Percentiles rank a stretch among this genome's conserved stretches.
phyloP scores from a whole-genome alignment of 176 grass and related monocot genomes.

The Oryza rufipogon region DNA sequence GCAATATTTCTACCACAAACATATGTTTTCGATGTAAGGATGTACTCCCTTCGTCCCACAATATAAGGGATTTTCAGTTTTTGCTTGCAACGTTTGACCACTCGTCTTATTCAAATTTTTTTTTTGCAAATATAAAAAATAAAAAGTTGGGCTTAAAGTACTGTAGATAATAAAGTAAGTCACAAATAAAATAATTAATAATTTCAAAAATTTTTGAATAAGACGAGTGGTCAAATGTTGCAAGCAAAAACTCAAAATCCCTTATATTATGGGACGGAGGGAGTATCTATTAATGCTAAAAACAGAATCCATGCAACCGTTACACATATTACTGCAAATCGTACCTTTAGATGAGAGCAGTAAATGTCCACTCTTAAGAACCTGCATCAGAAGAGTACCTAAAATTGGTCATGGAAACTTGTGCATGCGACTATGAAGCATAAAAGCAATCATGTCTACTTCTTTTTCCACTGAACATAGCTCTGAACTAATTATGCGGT shows the following conservation, averaged over 20 bases:
- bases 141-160: too few relatives aligned
- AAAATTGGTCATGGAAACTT: background rate
- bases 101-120: too few relatives aligned
- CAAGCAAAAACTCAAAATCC: too few relatives aligned
- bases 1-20: slow-evolving; percentile 13
- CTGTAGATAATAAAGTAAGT: too few relatives aligned
- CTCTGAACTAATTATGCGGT: slow-evolving; percentile 14
- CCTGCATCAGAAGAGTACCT: slow-evolving; percentile 54
- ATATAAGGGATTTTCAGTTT: too few relatives aligned
- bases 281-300: slow-evolving; percentile 32
- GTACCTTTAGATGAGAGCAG: slow-evolving; percentile 95
- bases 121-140: too few relatives aligned
- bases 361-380: slow-evolving; percentile 90
- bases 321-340: slow-evolving; percentile 10
- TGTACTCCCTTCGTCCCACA: background rate
- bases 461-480: slow-evolving; percentile 15
- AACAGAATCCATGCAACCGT: slow-evolving; percentile 21
- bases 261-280: too few relatives aligned
- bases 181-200: too few relatives aligned
- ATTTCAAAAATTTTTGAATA: too few relatives aligned
- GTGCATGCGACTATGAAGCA: background rate
- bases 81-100: too few relatives aligned
- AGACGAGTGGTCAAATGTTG: too few relatives aligned
- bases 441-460: slow-evolving; percentile 4
- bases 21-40: slow-evolving; percentile 33